Evolutionary conservation across 257 asterid species (phyloP).

Genomic region (Orobanche coerulescens): DNA sequence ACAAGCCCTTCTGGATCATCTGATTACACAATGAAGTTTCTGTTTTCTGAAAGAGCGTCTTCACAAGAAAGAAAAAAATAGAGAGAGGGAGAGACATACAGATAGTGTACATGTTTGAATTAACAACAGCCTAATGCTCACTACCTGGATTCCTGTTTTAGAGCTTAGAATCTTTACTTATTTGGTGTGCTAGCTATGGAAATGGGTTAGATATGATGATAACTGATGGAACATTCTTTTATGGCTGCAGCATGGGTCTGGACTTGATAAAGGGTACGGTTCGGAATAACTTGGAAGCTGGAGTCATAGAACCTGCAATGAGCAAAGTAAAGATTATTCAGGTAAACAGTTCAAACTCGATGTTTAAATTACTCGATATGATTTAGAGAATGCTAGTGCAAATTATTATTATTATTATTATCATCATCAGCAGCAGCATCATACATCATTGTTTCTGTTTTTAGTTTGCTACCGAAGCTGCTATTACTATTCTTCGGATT

Average conservation of each 20-base stretch:
- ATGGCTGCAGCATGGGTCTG: slow-evolving; percentile 78
- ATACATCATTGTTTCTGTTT: neutral
- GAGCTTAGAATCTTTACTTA: neutral
- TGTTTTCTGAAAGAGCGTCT: too few relatives aligned
- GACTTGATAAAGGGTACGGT: slow-evolving; percentile 74
- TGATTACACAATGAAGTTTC: neutral
- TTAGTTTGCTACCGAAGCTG: slow-evolving; percentile 99
- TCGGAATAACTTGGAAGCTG: slow-evolving; percentile 87
- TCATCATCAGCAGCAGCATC: too few relatives aligned
- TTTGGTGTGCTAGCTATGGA: neutral
- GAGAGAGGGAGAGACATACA: too few relatives aligned
- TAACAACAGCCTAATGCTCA: neutral
- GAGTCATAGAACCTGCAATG: slow-evolving; percentile 97
- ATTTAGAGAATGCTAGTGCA: neutral
- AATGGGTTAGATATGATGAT: neutral
- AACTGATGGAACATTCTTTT: slow-evolving; percentile 12
- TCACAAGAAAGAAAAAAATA: too few relatives aligned
- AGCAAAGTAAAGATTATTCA: slow-evolving; percentile 98
- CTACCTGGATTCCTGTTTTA: neutral
- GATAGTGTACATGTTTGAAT: neutral
- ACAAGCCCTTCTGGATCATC: neutral
- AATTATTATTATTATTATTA: neutral
- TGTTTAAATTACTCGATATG: neutral
- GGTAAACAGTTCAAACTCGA: slow-evolving; percentile 29
- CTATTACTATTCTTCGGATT: slow-evolving; percentile 93